Evolutionary conservation across 768 basidiomycete genomes (phyloP).

Genomic region (Scleroderma citrinum): DNA sequence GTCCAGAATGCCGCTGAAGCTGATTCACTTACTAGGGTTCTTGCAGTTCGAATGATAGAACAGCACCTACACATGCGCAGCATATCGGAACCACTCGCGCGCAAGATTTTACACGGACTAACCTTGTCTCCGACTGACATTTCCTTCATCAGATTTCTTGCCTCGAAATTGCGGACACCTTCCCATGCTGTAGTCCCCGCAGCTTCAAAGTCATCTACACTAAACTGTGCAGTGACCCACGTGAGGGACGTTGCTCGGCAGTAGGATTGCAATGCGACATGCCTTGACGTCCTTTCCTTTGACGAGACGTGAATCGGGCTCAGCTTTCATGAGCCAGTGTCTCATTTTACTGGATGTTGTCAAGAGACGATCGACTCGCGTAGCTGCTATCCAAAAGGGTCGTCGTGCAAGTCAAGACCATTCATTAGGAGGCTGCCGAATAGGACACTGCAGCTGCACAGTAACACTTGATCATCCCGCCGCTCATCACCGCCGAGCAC

Average conservation of each 20-base stretch:
- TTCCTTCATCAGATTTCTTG: constrained; percentile 76
- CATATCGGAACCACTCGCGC: background rate
- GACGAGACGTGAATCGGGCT: constrained; percentile 76
- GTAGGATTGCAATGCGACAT: constrained; percentile 6
- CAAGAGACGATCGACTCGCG: too few relatives aligned
- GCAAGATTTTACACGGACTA: constrained; percentile 4
- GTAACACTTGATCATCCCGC: too few relatives aligned
- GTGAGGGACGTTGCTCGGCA: background rate
- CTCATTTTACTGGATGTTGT: constrained; percentile 8
- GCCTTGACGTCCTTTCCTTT: constrained; percentile 88
- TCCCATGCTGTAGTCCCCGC: constrained; percentile 74
- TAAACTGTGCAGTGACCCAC: constrained; percentile 50
- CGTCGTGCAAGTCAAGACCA: too few relatives aligned
- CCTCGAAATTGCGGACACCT: constrained; percentile 82
- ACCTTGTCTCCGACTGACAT: constrained; percentile 77
- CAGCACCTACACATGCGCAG: constrained; percentile 44
- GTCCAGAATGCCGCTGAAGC: background rate
- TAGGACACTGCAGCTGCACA: too few relatives aligned
- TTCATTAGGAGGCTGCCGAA: too few relatives aligned
- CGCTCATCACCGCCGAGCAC: too few relatives aligned
- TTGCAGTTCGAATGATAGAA: constrained; percentile 91
- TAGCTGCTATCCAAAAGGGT: too few relatives aligned
- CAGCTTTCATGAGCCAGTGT: constrained; percentile 79
- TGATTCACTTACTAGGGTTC: constrained; percentile 50
- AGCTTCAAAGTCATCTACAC: constrained; percentile 78